Base-by-base conservation (phyloP, 78 protist species). In the slime mould (Dictyostelium discoideum) region DNA sequence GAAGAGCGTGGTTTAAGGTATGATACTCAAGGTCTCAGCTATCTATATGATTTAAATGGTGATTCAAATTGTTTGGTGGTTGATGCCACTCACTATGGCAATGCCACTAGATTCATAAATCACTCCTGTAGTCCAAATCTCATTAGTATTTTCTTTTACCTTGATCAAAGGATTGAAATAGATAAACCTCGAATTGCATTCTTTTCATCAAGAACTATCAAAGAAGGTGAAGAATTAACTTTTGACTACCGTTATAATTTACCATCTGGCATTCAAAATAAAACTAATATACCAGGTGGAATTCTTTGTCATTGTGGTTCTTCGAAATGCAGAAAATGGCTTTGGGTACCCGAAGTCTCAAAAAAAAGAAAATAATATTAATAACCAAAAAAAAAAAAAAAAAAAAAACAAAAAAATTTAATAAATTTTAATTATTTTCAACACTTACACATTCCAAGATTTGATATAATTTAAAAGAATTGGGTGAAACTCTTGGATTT, bases 91-190 rank as follows among this genome's bases (percentile, higher is more conserved):
- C 8, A 37, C 9, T 57, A 42, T 80, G 96, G 97, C 20, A 95
- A 89, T 77, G 97, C 86, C 46, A 32, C 98, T 3, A 78, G 98
- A 20, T 97, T 97, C 67, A 57, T 95, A 42, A 97, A 97, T 85
- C 98, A 97, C 83, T 89, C 94, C 5, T 97, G 98, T 78, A 87
- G 29, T 40, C 97, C 98, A 46, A 97, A 97, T 83, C 81, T 97
- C 32, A n/a, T 3, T 44, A 32, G n/a, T 20, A 26, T 10, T 26
- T n/a, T 84, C 42, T 92, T 48, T 67, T 48, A 84, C 5, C 65
- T 87, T 86, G 63, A 69, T 65, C 84, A 97, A 50, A 37, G 26
- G 24, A 46, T 54, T 1, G 92, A 85, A 26, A 5, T 7, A 13
- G 39, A 76, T 57, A 69, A 81, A 42, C 81, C 92, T 32, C 90